Base-by-base conservation (phyloP, 352 stramenopile genomes). In the Elongisporangium anandrum region DNA sequence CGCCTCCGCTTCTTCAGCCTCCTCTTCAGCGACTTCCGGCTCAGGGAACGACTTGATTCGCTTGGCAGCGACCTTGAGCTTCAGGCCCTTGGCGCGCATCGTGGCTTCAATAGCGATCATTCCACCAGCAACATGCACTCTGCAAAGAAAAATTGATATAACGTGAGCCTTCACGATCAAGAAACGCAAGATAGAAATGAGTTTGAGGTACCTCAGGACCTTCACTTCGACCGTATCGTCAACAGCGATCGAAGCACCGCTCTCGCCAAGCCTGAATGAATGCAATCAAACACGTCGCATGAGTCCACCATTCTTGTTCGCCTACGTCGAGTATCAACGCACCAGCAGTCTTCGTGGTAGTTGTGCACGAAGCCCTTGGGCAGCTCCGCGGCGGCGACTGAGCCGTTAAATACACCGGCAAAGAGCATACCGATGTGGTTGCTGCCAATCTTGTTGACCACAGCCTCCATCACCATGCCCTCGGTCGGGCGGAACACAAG, bases 361-460 rank as follows among this genome's bases (percentile, higher is more conserved):
- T 90, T 94, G 69, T 92, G 80, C 29, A 91, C 80, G 52, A 77
- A 94, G 47, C 81, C 80, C 64, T 82, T 79, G 39, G 85, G 81
- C 59, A 94, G 68, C 54, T 94, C 82, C 3, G 70, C 71, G n/a
- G 83, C 79, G 2, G 80, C 65, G 23, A 94, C 84, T 13, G 85
- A 94, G 16, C 82, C 85, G 59, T 92, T 94, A 61, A 94, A 94
- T 12, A 92, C 81, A 49, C 82, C 85, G 15, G 77, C 79, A 41
- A 92, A 85, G 51, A 94, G 75, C 75, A 94, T 84, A 61, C 85
- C 85, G 49, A 94, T 74, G 66, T 94, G 85, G 70, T 90, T 94
- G 66, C 80, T 91, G 47, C 85, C 85, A 56, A 94, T 90, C 74
- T 94, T 94, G 68, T 91, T 92, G 56, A 94, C 76, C 4, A 77